These are phyloP conservation scores for Telopea speciosissima DNA, from an alignment of 177 flowering plant genomes.

Conservation along the genomic window DNA sequence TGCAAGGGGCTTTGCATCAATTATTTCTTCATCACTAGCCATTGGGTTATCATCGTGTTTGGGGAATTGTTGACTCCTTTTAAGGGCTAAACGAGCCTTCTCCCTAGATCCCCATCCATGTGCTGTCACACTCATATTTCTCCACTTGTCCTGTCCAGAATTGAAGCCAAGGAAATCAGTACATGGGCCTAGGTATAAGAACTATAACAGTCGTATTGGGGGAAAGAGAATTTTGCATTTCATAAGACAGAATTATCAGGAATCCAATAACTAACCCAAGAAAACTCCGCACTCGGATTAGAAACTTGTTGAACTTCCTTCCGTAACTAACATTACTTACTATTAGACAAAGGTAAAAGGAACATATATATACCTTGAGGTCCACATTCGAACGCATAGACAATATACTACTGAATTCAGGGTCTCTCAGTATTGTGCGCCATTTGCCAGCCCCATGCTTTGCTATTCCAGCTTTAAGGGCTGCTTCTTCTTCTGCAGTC, in stretches of 20 bases:
- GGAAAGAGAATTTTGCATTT: too few relatives aligned
- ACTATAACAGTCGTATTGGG: too few relatives aligned
- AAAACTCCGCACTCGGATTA: too few relatives aligned
- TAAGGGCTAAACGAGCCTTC: constrained; percentile 65
- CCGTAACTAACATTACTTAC: neutral
- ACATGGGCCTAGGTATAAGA: too few relatives aligned
- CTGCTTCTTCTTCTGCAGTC: constrained; percentile 93
- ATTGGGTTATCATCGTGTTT: constrained; percentile 48
- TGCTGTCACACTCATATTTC: constrained; percentile 91
- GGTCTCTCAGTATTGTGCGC: constrained; percentile 96
- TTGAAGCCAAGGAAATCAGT: constrained; percentile 12
- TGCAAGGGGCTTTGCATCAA: constrained; percentile 51
- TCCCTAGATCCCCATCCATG: constrained; percentile 90
- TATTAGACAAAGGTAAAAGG: neutral
- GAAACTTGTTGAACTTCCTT: neutral
- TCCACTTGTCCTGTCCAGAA: constrained; percentile 80
- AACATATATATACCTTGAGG: constrained; percentile 58
- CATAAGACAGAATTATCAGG: neutral
- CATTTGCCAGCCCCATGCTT: constrained; percentile 97
- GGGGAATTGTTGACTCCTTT: constrained; percentile 36
- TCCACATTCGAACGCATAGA: constrained; percentile 91
- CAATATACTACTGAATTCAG: constrained; percentile 72
- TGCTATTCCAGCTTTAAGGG: constrained; percentile 82
- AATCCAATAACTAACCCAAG: neutral
- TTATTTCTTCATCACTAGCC: constrained; percentile 62